phyloP scores from a whole-genome alignment of 495 filamentous ascomycete genomes.

The Penicillium lividum region DNA sequence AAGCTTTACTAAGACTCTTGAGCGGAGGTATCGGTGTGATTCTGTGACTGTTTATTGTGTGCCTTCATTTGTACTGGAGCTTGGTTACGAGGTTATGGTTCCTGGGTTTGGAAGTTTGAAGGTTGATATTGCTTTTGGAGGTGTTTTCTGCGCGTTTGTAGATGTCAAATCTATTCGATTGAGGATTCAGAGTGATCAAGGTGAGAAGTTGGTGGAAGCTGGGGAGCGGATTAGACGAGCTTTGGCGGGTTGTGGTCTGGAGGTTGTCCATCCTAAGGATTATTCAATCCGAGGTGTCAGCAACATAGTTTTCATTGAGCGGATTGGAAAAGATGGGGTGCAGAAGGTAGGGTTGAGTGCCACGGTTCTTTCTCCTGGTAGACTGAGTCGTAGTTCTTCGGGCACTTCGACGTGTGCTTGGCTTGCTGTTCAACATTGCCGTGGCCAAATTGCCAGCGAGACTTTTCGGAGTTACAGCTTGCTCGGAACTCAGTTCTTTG shows the following conservation, averaged over 20 bases:
- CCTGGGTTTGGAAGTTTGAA: neutral
- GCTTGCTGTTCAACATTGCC: slow-evolving; percentile 4
- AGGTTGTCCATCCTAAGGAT: slow-evolving; percentile 4
- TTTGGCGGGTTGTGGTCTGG: neutral
- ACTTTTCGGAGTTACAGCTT: neutral
- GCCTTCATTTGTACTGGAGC: slow-evolving; percentile 7
- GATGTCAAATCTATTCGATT: neutral
- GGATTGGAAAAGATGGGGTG: neutral
- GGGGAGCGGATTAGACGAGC: slow-evolving; percentile 7
- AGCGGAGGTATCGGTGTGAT: neutral
- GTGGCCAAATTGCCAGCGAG: slow-evolving; percentile 1
- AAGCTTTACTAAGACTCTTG: neutral
- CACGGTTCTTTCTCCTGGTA: slow-evolving; percentile 10
- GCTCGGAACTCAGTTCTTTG: neutral
- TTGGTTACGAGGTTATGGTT: neutral
- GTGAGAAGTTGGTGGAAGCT: slow-evolving; percentile 2
- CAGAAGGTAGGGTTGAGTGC: neutral
- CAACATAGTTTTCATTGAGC: slow-evolving; percentile 8
- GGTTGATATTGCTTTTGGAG: slow-evolving; percentile 8
- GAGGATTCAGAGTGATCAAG: neutral
- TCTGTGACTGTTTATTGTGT: slow-evolving; percentile 4
- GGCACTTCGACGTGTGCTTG: slow-evolving; percentile 7
- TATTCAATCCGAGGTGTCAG: neutral
- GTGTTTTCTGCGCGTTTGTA: slow-evolving; percentile 11
- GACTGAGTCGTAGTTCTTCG: slow-evolving; percentile 8